Evolutionary conservation across 352 stramenopile genomes (phyloP).

Genomic region (Globisporangium echinulatum): DNA sequence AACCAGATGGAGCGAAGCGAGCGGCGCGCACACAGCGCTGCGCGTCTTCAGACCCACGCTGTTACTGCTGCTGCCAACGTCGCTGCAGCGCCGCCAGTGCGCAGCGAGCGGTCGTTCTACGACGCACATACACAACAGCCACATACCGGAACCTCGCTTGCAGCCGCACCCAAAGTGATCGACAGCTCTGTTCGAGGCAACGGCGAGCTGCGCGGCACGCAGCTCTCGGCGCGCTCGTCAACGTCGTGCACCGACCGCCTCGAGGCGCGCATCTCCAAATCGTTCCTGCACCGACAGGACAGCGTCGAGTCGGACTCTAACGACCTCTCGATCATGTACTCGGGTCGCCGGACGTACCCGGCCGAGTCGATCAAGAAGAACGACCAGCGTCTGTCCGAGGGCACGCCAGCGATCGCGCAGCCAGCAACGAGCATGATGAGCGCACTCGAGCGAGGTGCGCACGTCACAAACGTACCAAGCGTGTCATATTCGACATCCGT

Average conservation of each 20-base stretch:
- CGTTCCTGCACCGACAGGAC: slow-evolving; percentile 27
- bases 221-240: slow-evolving; percentile 20
- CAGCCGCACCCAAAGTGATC: background rate
- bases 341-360: slow-evolving; percentile 58
- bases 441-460: slow-evolving; percentile 23
- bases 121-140: background rate
- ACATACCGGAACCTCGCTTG: background rate
- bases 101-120: slow-evolving; percentile 13
- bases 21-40: background rate
- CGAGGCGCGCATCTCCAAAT: slow-evolving; percentile 64
- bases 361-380: slow-evolving; percentile 44
- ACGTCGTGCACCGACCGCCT: slow-evolving; percentile 45
- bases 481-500: no score
- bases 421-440: slow-evolving; percentile 33
- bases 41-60: background rate
- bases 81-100: background rate
- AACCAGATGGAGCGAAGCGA: slow-evolving; percentile 14
- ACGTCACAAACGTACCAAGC: no score
- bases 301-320: slow-evolving; percentile 25
- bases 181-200: background rate
- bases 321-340: slow-evolving; percentile 46
- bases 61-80: background rate
- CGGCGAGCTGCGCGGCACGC: slow-evolving; percentile 17
- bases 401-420: slow-evolving; percentile 6
- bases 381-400: slow-evolving; percentile 40